Evolutionary conservation across 176 grass and related monocot genomes (phyloP).

Genomic region (Oryza punctata): DNA sequence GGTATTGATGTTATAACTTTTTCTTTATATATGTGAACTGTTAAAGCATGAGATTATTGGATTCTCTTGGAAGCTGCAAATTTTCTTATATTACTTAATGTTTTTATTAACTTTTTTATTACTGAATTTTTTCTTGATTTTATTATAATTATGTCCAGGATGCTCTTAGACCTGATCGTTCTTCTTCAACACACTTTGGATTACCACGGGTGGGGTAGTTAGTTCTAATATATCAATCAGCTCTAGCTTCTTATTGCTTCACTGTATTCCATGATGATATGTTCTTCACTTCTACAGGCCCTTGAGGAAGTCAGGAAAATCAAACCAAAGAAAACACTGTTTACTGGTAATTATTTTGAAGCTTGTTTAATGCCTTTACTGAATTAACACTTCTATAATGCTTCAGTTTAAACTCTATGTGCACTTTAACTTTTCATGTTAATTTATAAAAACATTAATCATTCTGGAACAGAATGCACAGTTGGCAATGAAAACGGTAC

Average conservation of each 20-base stretch:
- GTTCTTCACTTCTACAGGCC: slow-evolving; percentile 58
- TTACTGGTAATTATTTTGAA: slow-evolving; percentile 66
- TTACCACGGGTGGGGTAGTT: slow-evolving; percentile 68
- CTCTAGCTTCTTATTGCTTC: slow-evolving; percentile 20
- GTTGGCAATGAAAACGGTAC: slow-evolving; percentile 15
- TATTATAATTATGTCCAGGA: slow-evolving; percentile 55
- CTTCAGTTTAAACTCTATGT: slow-evolving; percentile 22
- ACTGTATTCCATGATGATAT: slow-evolving; percentile 25
- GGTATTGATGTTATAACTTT: slow-evolving; percentile 49
- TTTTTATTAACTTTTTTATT: slow-evolving; percentile 24
- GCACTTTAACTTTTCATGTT: neutral
- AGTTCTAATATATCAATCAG: slow-evolving; percentile 28
- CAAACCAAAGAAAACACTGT: slow-evolving; percentile 85
- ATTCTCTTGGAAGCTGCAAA: slow-evolving; percentile 7
- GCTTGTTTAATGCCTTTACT: neutral
- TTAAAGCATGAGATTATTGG: slow-evolving; percentile 23
- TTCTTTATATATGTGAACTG: slow-evolving; percentile 11
- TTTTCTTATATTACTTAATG: slow-evolving; percentile 22
- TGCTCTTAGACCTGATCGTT: slow-evolving; percentile 90
- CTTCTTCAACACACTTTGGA: slow-evolving; percentile 94
- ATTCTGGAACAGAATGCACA: slow-evolving; percentile 23
- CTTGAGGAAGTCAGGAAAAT: slow-evolving; percentile 92
- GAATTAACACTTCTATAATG: slow-evolving; percentile 7
- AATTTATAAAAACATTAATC: neutral
- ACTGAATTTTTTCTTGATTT: slow-evolving; percentile 21